Conservation (phyloP, 2,329 filamentous ascomycete genomes). For the Akanthomyces lecanii region DNA sequence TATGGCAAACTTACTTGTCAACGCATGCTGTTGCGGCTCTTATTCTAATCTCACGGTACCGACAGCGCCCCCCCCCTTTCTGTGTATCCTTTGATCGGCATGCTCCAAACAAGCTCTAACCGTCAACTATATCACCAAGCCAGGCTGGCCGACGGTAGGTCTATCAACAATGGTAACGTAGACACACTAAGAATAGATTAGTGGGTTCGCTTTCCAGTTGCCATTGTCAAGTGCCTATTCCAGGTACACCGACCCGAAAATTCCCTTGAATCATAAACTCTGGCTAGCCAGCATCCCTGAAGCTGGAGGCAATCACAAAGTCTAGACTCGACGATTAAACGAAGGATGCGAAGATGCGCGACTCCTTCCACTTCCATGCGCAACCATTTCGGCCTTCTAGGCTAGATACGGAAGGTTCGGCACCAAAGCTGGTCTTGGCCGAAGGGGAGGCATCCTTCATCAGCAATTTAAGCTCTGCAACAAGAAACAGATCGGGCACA, state of each 20-base stretch:
- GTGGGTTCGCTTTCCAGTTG: neutral
- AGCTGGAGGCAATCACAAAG: neutral
- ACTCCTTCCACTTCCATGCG: neutral
- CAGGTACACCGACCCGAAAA: neutral
- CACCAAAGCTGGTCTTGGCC: neutral
- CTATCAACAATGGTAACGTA: neutral
- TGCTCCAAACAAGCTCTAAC: too few relatives aligned
- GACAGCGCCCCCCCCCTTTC: too few relatives aligned
- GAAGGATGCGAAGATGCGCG: neutral
- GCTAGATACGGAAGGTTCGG: neutral
- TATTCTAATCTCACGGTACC: too few relatives aligned
- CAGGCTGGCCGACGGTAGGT: too few relatives aligned
- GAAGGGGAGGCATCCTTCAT: neutral
- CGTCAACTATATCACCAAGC: too few relatives aligned
- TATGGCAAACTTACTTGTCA: too few relatives aligned
- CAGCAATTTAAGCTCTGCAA: neutral
- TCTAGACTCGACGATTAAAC: neutral
- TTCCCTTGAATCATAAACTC: neutral
- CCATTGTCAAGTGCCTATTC: neutral
- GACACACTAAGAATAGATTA: neutral
- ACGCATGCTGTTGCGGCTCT: too few relatives aligned
- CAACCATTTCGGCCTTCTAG: neutral
- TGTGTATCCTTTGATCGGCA: too few relatives aligned
- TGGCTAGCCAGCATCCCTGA: neutral
- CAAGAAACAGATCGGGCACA: neutral